phyloP scores from a whole-genome alignment of 306 rosid species.

The Parietaria judaica region DNA sequence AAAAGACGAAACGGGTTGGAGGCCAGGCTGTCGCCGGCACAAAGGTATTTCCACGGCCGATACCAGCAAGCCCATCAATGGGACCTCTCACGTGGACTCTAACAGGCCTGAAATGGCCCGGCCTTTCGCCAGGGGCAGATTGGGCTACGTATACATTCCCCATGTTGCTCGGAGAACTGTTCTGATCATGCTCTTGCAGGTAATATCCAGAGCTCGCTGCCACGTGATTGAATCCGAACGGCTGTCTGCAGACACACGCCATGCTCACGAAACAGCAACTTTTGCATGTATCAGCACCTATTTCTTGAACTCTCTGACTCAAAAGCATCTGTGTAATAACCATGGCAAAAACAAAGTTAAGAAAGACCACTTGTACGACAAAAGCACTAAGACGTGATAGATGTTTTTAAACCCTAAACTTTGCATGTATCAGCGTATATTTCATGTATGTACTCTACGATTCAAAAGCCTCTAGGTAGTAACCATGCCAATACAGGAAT shows the following conservation, averaged over 20 bases:
- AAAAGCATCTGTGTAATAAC: slow-evolving; percentile 67
- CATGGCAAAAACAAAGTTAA: slow-evolving; percentile 9
- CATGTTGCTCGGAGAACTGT: slow-evolving; percentile 46
- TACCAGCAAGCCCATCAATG: slow-evolving; percentile 93
- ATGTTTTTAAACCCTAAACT: neutral
- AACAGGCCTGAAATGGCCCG: slow-evolving; percentile 67
- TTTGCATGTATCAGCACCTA: slow-evolving; percentile 88
- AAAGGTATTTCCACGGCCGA: slow-evolving; percentile 86
- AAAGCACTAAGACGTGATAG: too few relatives aligned
- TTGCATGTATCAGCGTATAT: slow-evolving; percentile 90
- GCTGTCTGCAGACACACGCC: slow-evolving; percentile 79
- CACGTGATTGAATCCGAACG: slow-evolving; percentile 64
- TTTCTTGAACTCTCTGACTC: slow-evolving; percentile 97
- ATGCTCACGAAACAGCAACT: slow-evolving; percentile 65
- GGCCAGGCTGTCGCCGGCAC: slow-evolving; percentile 78
- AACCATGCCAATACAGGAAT: slow-evolving; percentile 7
- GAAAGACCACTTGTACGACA: slow-evolving; percentile 5
- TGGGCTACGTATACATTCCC: slow-evolving; percentile 79
- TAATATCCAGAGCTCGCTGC: slow-evolving; percentile 51
- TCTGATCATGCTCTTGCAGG: slow-evolving; percentile 71
- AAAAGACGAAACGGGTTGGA: slow-evolving; percentile 90
- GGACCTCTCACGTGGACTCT: slow-evolving; percentile 90
- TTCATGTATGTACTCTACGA: slow-evolving; percentile 81
- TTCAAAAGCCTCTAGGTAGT: slow-evolving; percentile 79
- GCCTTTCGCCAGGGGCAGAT: slow-evolving; percentile 67